phyloP scores from a whole-genome alignment of 2,329 filamentous ascomycete genomes.

The Penicillium occitanis region DNA sequence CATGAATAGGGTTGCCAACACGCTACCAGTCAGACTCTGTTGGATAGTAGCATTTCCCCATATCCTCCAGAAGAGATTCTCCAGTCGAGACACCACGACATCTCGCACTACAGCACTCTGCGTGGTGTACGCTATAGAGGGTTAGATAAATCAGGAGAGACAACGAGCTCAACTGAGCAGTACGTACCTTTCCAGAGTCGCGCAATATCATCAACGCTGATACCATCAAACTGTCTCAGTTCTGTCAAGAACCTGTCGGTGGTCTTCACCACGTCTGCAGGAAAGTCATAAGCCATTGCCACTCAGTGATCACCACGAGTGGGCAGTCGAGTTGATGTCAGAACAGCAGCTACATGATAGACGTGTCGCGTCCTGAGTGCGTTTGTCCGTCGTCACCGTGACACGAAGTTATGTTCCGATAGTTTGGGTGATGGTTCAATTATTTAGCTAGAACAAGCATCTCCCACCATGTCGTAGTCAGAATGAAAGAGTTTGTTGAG shows the following conservation, averaged over 20 bases:
- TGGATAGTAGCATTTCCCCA: constrained; percentile 46
- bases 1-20: constrained; percentile 46
- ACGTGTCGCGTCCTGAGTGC: background rate
- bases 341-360: constrained; percentile 22
- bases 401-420: background rate
- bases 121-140: constrained; percentile 45
- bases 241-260: constrained; percentile 39
- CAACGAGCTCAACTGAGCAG: constrained; percentile 8
- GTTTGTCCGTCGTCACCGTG: background rate
- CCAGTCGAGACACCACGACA: constrained; percentile 45
- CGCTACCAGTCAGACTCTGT: constrained; percentile 39
- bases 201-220: constrained; percentile 44
- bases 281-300: constrained; percentile 41
- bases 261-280: constrained; percentile 45
- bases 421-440: background rate
- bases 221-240: constrained; percentile 36
- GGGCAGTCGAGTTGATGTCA: constrained; percentile 8
- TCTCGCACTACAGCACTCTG: constrained; percentile 46
- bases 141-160: background rate
- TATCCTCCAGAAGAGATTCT: constrained; percentile 56
- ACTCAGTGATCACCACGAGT: constrained; percentile 7
- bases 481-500: background rate
- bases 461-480: background rate
- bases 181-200: constrained; percentile 51
- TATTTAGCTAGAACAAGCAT: background rate